Percentiles rank a stretch among this genome's conserved stretches.
Evolutionary conservation across 805 yeast genomes (phyloP).

Genomic region (Candida awuae): DNA sequence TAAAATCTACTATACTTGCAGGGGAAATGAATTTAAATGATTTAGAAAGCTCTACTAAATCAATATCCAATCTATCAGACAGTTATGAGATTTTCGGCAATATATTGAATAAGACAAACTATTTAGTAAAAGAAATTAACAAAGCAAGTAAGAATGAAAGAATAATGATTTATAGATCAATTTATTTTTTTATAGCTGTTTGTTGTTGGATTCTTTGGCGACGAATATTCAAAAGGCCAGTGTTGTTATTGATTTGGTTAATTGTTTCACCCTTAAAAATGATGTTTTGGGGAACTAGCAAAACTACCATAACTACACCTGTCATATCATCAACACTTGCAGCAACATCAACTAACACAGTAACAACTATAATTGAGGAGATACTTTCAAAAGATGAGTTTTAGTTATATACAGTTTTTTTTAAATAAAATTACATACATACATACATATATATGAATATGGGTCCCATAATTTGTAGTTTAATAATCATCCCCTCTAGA

Average conservation of each 20-base stretch:
- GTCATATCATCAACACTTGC: neutral
- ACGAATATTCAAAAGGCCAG: slow-evolving; percentile 39
- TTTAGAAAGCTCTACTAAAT: slow-evolving; percentile 38
- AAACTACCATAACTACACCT: neutral
- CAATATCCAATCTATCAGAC: slow-evolving; percentile 33
- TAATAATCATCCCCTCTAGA: slow-evolving; percentile 92
- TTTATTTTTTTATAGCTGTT: slow-evolving; percentile 38
- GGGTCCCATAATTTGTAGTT: no score
- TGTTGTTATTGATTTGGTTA: slow-evolving; percentile 39
- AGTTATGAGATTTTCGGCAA: slow-evolving; percentile 35
- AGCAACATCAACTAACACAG: neutral
- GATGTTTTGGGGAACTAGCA: slow-evolving; percentile 7
- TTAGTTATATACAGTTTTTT: neutral
- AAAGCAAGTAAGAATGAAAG: slow-evolving; percentile 44
- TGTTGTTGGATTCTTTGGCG: slow-evolving; percentile 45
- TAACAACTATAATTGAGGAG: slow-evolving; percentile 1
- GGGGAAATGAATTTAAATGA: slow-evolving; percentile 44
- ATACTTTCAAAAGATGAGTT: slow-evolving; percentile 10
- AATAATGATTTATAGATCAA: slow-evolving; percentile 38
- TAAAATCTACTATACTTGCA: slow-evolving; percentile 43
- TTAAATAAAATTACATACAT: neutral
- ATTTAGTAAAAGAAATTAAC: slow-evolving; percentile 43
- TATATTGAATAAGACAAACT: slow-evolving; percentile 35
- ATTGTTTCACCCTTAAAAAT: slow-evolving; percentile 20
- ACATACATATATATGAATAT: no score